These are phyloP conservation scores for Sporothrix inflata DNA, from an alignment of 2,329 filamentous ascomycete species.

Conservation along the genomic window DNA sequence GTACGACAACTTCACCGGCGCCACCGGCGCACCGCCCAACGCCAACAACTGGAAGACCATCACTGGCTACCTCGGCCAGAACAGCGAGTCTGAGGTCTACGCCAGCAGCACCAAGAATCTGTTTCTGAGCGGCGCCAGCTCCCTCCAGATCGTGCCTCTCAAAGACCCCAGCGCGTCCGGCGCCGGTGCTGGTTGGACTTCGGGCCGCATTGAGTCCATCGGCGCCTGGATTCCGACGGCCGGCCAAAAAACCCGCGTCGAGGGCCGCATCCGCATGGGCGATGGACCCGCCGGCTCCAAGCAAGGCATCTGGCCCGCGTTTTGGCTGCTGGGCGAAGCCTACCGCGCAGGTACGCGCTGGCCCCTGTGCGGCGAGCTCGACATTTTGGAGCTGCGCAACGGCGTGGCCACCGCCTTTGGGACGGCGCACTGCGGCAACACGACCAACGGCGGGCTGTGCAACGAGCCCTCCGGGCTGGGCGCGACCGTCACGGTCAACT, in stretches of 20 bases:
- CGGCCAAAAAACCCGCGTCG: conserved; percentile 52
- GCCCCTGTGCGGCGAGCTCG: conserved; percentile 60
- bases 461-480: conserved; percentile 53
- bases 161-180: conserved; percentile 37
- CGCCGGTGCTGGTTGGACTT: conserved; percentile 54
- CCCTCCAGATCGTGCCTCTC: conserved; percentile 56
- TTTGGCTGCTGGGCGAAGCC: conserved; percentile 59
- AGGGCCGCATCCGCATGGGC: conserved; percentile 54
- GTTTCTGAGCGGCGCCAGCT: conserved; percentile 54
- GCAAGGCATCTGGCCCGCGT: conserved; percentile 62
- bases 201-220: conserved; percentile 57
- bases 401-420: conserved; percentile 52
- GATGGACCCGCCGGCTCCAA: conserved; percentile 45
- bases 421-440: conserved; percentile 55
- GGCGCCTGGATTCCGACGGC: conserved; percentile 50
- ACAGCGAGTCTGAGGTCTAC: conserved; percentile 58
- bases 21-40: conserved; percentile 42
- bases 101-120: conserved; percentile 51
- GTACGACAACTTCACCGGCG: conserved; percentile 50
- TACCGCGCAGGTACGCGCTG: conserved; percentile 53
- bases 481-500: conserved; percentile 43
- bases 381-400: conserved; percentile 61
- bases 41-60: conserved; percentile 49
- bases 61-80: conserved; percentile 64
- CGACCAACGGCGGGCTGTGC: conserved; percentile 51